Base-by-base conservation (phyloP, 1,284 basidiomycete species). In the Leccinum subrobustum region DNA sequence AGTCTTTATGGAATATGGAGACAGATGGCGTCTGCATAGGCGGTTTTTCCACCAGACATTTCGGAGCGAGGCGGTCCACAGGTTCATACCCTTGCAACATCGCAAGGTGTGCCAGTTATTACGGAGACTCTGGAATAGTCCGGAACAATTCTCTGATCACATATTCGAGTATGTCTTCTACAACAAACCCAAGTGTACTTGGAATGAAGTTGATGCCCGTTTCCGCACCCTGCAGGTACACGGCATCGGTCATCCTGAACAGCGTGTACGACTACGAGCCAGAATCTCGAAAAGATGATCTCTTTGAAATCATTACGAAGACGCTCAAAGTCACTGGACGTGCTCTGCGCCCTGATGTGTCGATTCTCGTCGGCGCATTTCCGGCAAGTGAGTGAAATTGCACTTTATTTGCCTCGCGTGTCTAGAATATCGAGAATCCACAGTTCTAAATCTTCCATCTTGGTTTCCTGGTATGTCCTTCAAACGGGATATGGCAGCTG, bases 21-120 rank as follows among this genome's bases (percentile, higher is more conserved):
- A 77, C 4, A 64, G 63, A 52, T 83, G 81, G 81, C 75, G 77
- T 25, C 61, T 67, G 1, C 74, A 77, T 33, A 67, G 81, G 42
- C 71, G 71, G n/a, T 63, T 78, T 33, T 75, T 77, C 51, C 75
- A 79, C 29, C 70, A 76, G 56, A 65, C 67, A n/a, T 76, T 76
- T 57, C 67, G 70, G 23, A 65, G 65, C n/a, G 64, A 68, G 14
- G 68, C 65, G 0, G 55, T 68, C 11, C 52, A 64, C 3, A 64
- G 64, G 42, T 77, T 76, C 54, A 56, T 62, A 1, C 67, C 73
- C 3, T 64, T 73, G 16, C 73, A 79, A 42, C 65, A 69, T 47
- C 63, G 63, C 20, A 77, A 77, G 52, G 68, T 65, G 4, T 65
- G 73, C 29, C 67, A 73, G 8, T 64, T 81, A 20, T 63, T 82